Evolutionary conservation across 768 basidiomycete species (phyloP).

Genomic region (Suillus decipiens): DNA sequence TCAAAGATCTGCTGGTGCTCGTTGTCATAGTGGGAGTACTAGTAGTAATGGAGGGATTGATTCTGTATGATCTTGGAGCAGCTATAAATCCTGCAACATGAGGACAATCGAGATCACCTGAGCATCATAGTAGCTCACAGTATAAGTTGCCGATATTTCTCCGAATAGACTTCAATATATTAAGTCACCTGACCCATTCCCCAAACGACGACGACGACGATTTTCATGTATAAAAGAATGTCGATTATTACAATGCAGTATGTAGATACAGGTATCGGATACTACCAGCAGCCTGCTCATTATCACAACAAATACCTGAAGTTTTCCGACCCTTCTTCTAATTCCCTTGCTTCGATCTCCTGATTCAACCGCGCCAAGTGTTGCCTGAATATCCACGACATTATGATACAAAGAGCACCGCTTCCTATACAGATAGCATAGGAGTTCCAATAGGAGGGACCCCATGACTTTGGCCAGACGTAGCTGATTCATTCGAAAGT

Average conservation of each 20-base stretch:
- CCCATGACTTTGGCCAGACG: constrained; percentile 70
- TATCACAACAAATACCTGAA: constrained; percentile 50
- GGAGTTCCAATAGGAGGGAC: constrained; percentile 66
- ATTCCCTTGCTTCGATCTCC: constrained; percentile 41
- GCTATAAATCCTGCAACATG: constrained; percentile 12
- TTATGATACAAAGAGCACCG: constrained; percentile 48
- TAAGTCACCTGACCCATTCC: background rate
- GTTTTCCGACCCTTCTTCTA: constrained; percentile 35
- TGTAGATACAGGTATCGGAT: background rate
- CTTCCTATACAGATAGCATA: constrained; percentile 73
- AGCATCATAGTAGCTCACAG: background rate
- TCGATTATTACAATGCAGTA: background rate
- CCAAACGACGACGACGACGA: background rate
- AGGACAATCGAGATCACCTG: constrained; percentile 6
- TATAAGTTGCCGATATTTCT: constrained; percentile 14
- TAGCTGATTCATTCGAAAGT: constrained; percentile 40
- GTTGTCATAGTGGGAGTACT: constrained; percentile 13
- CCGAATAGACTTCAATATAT: constrained; percentile 9
- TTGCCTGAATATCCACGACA: constrained; percentile 51
- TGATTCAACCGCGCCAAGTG: constrained; percentile 45
- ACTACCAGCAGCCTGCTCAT: background rate
- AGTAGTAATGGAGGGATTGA: constrained; percentile 1
- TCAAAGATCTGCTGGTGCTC: constrained; percentile 31
- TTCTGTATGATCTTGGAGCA: background rate
- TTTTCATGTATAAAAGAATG: background rate